A percentile compares a stretch with the other conserved stretches of the same genome.
Conservation (phyloP, 2,329 filamentous ascomycete genomes). For the Cryphonectria japonica region DNA sequence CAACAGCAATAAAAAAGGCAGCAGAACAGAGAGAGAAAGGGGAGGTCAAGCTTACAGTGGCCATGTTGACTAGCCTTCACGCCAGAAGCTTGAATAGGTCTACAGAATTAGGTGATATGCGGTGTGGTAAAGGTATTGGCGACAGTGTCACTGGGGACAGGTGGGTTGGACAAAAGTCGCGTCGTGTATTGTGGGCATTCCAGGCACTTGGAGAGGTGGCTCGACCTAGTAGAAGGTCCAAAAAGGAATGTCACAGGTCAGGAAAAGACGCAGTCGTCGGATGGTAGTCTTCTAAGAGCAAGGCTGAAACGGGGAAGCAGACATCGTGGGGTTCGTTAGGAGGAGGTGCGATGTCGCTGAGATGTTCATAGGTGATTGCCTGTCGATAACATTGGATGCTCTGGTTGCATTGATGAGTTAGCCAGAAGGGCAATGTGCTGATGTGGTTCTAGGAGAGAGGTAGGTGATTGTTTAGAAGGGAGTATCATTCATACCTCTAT, state of each 20-base stretch:
- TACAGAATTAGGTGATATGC: constrained; percentile 23
- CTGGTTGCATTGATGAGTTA: not conserved
- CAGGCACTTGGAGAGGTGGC: constrained; percentile 12
- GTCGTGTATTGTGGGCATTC: constrained; percentile 22
- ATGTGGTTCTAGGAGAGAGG: not conserved
- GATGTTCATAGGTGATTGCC: constrained; percentile 20
- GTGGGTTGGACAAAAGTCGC: constrained; percentile 8
- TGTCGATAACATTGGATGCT: constrained; percentile 6
- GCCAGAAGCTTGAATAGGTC: constrained; percentile 11
- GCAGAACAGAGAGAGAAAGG: constrained; percentile 4
- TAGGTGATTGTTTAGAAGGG: not conserved
- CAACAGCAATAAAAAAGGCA: not conserved
- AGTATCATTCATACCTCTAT: not conserved
- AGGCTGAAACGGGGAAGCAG: constrained; percentile 20
- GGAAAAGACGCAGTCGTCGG: constrained; percentile 10
- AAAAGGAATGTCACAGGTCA: constrained; percentile 13
- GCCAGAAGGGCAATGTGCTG: not conserved
- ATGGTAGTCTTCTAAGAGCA: constrained; percentile 21
- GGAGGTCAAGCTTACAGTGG: constrained; percentile 40
- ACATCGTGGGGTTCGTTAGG: constrained; percentile 27
- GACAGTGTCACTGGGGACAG: constrained; percentile 18
- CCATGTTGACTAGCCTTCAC: constrained; percentile 39
- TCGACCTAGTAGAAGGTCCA: not conserved
- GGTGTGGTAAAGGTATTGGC: constrained; percentile 5
- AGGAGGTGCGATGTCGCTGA: constrained; percentile 14